A percentile compares a stretch with the other conserved stretches of the same genome.
These are phyloP conservation scores for Blepharisma japonicum DNA, from an alignment of 73 alveolate genomes.

Conservation along the genomic window DNA sequence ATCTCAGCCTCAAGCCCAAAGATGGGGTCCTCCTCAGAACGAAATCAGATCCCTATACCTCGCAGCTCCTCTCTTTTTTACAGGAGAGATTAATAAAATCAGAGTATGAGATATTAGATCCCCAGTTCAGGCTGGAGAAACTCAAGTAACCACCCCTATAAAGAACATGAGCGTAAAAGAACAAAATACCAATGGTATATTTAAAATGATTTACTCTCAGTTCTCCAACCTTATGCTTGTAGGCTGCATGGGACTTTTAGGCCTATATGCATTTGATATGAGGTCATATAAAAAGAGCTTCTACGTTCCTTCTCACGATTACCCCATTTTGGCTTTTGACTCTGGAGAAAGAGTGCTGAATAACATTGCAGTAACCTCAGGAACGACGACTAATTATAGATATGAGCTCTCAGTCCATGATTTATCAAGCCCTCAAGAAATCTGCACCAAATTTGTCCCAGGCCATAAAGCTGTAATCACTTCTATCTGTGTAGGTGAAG, in stretches of 20 bases:
- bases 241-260: neutral
- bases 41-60: neutral
- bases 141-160: neutral
- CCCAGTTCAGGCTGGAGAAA: neutral
- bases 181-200: neutral
- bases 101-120: neutral
- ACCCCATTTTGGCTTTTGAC: neutral
- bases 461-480: slow-evolving; percentile 28
- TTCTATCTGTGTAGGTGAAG: slow-evolving; percentile 1
- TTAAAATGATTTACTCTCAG: neutral
- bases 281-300: neutral
- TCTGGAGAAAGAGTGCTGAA: neutral
- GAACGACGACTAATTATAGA: slow-evolving; percentile 2
- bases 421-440: neutral
- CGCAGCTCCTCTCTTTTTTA: neutral
- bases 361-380: slow-evolving; percentile 13
- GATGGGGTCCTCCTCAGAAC: no score
- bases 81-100: slow-evolving; percentile 9
- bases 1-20: no score
- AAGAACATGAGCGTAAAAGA: neutral
- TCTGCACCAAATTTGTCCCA: neutral
- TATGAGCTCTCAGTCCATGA: slow-evolving; percentile 8
- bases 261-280: neutral
- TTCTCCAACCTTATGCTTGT: neutral
- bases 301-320: slow-evolving; percentile 1